A percentile compares a stretch with the other conserved stretches of the same genome.
Conservation (phyloP, 2,329 filamentous ascomycete species). For the Monosporascus sp. region DNA sequence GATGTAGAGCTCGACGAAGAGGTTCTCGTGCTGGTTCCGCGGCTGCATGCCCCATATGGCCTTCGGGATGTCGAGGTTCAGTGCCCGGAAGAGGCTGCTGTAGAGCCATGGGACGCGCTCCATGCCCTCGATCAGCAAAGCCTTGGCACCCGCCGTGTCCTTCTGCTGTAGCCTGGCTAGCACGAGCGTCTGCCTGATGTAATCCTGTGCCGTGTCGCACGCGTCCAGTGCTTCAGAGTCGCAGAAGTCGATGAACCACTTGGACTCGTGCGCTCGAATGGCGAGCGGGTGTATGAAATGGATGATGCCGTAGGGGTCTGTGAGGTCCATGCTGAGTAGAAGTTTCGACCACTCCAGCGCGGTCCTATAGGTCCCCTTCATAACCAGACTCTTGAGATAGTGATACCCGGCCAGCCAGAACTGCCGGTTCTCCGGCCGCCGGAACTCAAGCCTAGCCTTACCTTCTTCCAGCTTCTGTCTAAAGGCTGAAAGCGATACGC, state of each 20-base stretch:
- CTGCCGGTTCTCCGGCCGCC: slow-evolving; percentile 80
- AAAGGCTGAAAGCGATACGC: slow-evolving; percentile 80
- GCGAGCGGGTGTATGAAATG: slow-evolving; percentile 80
- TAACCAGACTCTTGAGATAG: slow-evolving; percentile 78
- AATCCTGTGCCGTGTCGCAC: slow-evolving; percentile 38
- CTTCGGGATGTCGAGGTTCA: slow-evolving; percentile 73
- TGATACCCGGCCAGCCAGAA: slow-evolving; percentile 87
- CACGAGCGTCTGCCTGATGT: slow-evolving; percentile 71
- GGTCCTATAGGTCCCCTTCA: slow-evolving; percentile 91
- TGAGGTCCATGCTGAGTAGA: slow-evolving; percentile 66
- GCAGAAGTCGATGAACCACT: slow-evolving; percentile 69
- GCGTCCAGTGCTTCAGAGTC: slow-evolving; percentile 40
- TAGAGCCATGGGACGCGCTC: slow-evolving; percentile 79
- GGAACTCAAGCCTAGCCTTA: slow-evolving; percentile 74
- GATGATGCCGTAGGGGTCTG: slow-evolving; percentile 78
- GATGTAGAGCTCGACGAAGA: slow-evolving; percentile 73
- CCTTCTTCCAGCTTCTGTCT: slow-evolving; percentile 69
- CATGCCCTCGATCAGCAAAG: slow-evolving; percentile 63
- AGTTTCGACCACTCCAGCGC: slow-evolving; percentile 92
- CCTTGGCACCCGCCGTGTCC: slow-evolving; percentile 59
- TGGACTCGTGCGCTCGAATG: slow-evolving; percentile 70
- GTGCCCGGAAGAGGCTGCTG: slow-evolving; percentile 69
- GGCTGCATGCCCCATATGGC: slow-evolving; percentile 77
- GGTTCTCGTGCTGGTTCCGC: slow-evolving; percentile 56
- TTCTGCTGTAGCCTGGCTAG: slow-evolving; percentile 71